phyloP scores from a whole-genome alignment of 2,329 filamentous ascomycete genomes.

The Cordyceps cicadae region DNA sequence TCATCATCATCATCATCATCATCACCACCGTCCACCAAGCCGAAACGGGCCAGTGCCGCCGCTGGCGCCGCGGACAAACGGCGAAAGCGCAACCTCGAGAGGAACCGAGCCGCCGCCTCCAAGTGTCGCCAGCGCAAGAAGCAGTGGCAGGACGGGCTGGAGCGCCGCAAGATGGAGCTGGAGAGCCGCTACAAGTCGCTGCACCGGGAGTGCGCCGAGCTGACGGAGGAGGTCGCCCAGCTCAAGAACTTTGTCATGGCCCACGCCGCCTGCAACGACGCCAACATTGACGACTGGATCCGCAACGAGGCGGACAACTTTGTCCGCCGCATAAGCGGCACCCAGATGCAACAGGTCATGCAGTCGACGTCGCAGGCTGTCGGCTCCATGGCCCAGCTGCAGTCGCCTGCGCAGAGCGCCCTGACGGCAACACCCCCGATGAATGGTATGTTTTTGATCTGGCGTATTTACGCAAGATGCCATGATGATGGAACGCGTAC shows the following conservation, averaged over 20 bases:
- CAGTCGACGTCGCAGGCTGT: neutral
- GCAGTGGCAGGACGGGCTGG: constrained; percentile 41
- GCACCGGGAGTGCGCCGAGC: constrained; percentile 32
- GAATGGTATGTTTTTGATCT: constrained; percentile 9
- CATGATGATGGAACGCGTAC: neutral
- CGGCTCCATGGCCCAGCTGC: neutral
- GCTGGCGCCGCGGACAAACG: constrained; percentile 23
- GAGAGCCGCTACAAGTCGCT: constrained; percentile 37
- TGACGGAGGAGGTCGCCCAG: constrained; percentile 36
- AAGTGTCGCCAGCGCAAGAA: constrained; percentile 66
- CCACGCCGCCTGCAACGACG: constrained; percentile 44
- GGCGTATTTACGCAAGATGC: neutral
- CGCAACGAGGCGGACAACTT: constrained; percentile 43
- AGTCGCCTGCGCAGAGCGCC: neutral
- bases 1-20: neutral
- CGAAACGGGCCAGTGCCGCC: neutral
- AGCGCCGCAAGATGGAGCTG: constrained; percentile 35
- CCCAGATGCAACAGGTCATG: constrained; percentile 10
- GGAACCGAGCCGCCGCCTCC: constrained; percentile 64
- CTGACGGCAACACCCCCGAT: neutral
- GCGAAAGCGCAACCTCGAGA: constrained; percentile 49
- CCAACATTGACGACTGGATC: constrained; percentile 46
- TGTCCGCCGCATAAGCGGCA: constrained; percentile 24
- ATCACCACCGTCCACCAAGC: neutral
- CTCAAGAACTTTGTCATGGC: constrained; percentile 45